A percentile compares a stretch with the other conserved stretches of the same genome.
phyloP scores from a whole-genome alignment of 2,329 filamentous ascomycete genomes.

The Zymoseptoria tritici region DNA sequence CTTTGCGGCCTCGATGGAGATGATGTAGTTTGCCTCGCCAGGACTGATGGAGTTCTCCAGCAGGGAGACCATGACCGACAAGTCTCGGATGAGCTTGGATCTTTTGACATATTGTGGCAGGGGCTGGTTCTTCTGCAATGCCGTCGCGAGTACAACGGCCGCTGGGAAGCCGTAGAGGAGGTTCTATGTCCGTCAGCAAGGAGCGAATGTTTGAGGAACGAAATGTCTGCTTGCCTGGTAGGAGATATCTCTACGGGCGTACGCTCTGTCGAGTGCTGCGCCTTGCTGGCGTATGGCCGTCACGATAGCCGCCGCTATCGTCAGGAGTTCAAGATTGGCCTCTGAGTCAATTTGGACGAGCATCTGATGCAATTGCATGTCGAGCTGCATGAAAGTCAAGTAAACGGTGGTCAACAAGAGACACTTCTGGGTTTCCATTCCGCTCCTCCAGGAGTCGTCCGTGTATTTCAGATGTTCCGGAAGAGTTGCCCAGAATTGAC shows the following conservation, averaged over 20 bases:
- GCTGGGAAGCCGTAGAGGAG: slow-evolving; percentile 15
- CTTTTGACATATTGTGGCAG: slow-evolving; percentile 10
- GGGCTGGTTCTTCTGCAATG: slow-evolving; percentile 4
- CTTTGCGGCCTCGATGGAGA: slow-evolving; percentile 15
- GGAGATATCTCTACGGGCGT: slow-evolving; percentile 11
- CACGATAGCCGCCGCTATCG: slow-evolving; percentile 9
- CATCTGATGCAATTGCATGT: slow-evolving; percentile 15
- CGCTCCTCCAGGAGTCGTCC: slow-evolving; percentile 11
- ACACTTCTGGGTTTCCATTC: slow-evolving; percentile 4
- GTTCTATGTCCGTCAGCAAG: slow-evolving; percentile 5
- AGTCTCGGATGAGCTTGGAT: slow-evolving; percentile 11
- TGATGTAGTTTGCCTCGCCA: slow-evolving; percentile 14
- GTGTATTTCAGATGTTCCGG: slow-evolving; percentile 14
- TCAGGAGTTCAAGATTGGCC: slow-evolving; percentile 1
- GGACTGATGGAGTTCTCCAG: slow-evolving; percentile 16
- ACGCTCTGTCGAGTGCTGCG: slow-evolving; percentile 8
- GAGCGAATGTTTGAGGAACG: no score
- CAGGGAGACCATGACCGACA: slow-evolving; percentile 15
- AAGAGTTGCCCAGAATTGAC: slow-evolving; percentile 1
- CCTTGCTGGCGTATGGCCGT: slow-evolving; percentile 12
- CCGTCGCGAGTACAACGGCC: slow-evolving; percentile 10
- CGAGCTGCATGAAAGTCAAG: slow-evolving; percentile 14
- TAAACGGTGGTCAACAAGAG: slow-evolving; percentile 13
- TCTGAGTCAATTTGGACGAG: slow-evolving; percentile 6
- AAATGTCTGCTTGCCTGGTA: slow-evolving; percentile 9